Conservation (phyloP, 495 filamentous ascomycete genomes). For the Aspergillus hancockii region DNA sequence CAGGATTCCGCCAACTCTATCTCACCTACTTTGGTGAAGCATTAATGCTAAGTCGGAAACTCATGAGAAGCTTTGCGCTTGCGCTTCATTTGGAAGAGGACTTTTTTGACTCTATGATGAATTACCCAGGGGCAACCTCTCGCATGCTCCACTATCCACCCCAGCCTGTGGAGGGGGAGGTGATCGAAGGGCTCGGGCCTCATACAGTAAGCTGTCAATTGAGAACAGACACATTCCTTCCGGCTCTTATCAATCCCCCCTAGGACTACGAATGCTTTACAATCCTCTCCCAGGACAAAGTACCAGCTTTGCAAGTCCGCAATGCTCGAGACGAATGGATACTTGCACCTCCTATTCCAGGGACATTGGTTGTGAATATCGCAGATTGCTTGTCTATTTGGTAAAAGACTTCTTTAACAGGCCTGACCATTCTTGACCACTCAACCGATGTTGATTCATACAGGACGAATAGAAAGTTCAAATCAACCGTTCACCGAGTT, state of each 20-base stretch:
- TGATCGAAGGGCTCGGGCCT: slow-evolving; percentile 45
- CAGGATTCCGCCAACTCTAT: slow-evolving; percentile 21
- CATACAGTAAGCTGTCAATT: slow-evolving; percentile 32
- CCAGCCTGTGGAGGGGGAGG: slow-evolving; percentile 30
- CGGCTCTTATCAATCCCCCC: neutral
- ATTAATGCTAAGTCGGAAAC: slow-evolving; percentile 30
- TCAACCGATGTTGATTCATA: neutral
- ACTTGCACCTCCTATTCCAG: slow-evolving; percentile 40
- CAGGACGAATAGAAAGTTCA: slow-evolving; percentile 45
- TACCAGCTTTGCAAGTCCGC: slow-evolving; percentile 48
- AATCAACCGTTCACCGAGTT: slow-evolving; percentile 51
- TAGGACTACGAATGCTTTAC: slow-evolving; percentile 52
- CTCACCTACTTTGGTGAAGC: slow-evolving; percentile 30
- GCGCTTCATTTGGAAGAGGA: slow-evolving; percentile 42
- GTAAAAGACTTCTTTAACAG: slow-evolving; percentile 31
- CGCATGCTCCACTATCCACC: slow-evolving; percentile 49
- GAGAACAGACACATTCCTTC: neutral
- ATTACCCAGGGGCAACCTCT: slow-evolving; percentile 43
- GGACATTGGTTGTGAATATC: slow-evolving; percentile 53
- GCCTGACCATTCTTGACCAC: neutral
- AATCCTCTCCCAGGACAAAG: slow-evolving; percentile 36
- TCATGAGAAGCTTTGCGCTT: slow-evolving; percentile 49
- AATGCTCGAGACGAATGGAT: slow-evolving; percentile 44
- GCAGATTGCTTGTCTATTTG: slow-evolving; percentile 48
- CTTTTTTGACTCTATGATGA: slow-evolving; percentile 44